A percentile compares a stretch with the other conserved stretches of the same genome.
Evolutionary conservation across 1,139 yeast species (phyloP).

Genomic region (Geotrichum cucujoidarum): DNA sequence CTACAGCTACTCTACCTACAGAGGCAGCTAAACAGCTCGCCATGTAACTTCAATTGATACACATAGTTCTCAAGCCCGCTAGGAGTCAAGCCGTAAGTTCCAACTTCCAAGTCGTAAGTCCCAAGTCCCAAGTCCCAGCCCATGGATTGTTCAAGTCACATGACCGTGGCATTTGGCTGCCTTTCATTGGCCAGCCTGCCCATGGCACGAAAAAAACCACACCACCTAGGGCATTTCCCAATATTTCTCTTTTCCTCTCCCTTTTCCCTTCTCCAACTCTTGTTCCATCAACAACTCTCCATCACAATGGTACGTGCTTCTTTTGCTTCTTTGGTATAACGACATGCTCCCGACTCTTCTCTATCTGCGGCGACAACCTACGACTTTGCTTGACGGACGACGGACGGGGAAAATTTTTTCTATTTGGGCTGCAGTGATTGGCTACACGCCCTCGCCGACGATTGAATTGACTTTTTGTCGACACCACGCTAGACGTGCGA

Average conservation of each 20-base stretch:
- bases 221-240: background rate
- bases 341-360: no score
- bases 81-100: background rate
- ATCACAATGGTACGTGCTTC: constrained; percentile 8
- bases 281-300: background rate
- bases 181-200: background rate
- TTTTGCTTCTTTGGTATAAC: no score
- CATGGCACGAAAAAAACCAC: background rate
- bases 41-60: background rate
- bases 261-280: background rate
- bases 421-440: no score
- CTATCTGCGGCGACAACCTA: no score
- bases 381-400: no score
- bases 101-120: background rate
- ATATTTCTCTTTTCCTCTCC: background rate
- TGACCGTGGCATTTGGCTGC: background rate
- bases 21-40: constrained; percentile 45
- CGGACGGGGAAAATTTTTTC: no score
- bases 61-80: background rate
- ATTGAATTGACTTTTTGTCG: no score
- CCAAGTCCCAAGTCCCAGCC: background rate
- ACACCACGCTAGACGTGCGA: no score
- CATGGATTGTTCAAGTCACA: background rate
- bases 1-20: constrained; percentile 80
- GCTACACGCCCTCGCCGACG: no score